Evolutionary conservation across 257 asterid species (phyloP).

Genomic region (Plantago elongata): DNA sequence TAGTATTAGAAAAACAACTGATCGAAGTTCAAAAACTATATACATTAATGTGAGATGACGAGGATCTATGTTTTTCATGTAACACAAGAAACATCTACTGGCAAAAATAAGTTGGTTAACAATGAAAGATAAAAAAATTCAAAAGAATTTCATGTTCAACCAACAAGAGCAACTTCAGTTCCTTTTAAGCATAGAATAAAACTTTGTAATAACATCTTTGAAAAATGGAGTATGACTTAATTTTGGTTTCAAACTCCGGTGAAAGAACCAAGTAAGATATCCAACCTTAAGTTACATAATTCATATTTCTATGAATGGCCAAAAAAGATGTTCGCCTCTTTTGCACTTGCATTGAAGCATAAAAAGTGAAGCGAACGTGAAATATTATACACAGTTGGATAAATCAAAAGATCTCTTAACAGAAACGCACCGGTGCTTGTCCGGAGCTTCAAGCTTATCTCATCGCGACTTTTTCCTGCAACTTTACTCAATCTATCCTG

Average conservation of each 20-base stretch:
- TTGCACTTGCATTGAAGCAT: not conserved
- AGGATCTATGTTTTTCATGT: not conserved
- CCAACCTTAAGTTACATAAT: not conserved
- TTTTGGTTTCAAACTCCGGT: constrained; percentile 10
- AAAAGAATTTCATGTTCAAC: not conserved
- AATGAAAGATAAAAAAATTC: not conserved
- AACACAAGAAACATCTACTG: constrained; percentile 9
- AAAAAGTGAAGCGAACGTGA: not conserved
- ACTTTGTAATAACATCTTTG: not conserved
- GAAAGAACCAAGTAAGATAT: constrained; percentile 9
- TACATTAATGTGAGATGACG: constrained; percentile 3
- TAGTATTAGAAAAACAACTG: not conserved
- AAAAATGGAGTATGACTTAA: constrained; percentile 1
- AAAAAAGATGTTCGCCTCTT: not conserved
- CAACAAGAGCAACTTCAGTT: not conserved
- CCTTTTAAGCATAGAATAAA: constrained; percentile 3
- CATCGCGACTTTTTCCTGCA: constrained; percentile 61
- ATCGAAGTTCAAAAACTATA: not conserved
- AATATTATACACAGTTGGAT: constrained; percentile 7
- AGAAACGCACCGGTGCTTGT: constrained; percentile 45
- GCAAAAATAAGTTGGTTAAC: not conserved
- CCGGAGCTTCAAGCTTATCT: constrained; percentile 54
- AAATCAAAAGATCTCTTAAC: not conserved
- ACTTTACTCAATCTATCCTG: constrained; percentile 57
- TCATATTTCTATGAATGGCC: not conserved